Percentiles rank a stretch among this genome's conserved stretches.
Conservation (phyloP, 2,329 filamentous ascomycete genomes). For the Aspergillus calidoustus region DNA sequence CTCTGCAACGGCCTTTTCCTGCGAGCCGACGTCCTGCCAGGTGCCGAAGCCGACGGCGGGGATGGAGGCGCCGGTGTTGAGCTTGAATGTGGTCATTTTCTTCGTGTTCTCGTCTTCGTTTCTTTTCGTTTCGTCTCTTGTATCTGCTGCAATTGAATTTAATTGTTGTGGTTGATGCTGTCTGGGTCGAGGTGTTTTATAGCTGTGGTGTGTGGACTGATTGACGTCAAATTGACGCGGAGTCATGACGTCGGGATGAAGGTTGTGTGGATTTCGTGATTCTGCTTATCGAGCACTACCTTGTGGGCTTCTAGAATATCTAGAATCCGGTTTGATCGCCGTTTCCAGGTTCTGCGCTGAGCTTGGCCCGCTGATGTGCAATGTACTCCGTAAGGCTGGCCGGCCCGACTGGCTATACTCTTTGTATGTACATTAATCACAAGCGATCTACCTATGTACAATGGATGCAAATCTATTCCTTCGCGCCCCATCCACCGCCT, state of each 20-base stretch:
- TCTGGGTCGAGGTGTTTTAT: constrained; percentile 1
- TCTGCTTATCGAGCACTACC: neutral
- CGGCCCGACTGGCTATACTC: too few relatives aligned
- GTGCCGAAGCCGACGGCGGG: constrained; percentile 58
- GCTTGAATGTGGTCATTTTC: constrained; percentile 44
- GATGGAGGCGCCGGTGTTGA: constrained; percentile 55
- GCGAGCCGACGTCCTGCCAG: constrained; percentile 57
- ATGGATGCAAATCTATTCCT: constrained; percentile 3
- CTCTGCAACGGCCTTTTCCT: constrained; percentile 54
- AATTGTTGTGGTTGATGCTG: neutral
- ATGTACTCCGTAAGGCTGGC: neutral
- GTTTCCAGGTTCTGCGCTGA: neutral
- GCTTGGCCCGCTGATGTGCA: neutral
- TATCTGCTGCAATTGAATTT: constrained; percentile 1
- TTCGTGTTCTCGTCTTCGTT: constrained; percentile 20
- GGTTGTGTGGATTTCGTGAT: neutral
- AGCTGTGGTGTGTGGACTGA: neutral
- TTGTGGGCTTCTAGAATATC: neutral
- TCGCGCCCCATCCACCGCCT: constrained; percentile 48
- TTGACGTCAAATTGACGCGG: constrained; percentile 29
- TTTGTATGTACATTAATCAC: too few relatives aligned
- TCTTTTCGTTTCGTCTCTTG: neutral
- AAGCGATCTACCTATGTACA: neutral
- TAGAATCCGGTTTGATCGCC: neutral
- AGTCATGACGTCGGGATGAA: constrained; percentile 8